phyloP scores from a whole-genome alignment of 2,329 filamentous ascomycete genomes.

The Elsinoe batatas region DNA sequence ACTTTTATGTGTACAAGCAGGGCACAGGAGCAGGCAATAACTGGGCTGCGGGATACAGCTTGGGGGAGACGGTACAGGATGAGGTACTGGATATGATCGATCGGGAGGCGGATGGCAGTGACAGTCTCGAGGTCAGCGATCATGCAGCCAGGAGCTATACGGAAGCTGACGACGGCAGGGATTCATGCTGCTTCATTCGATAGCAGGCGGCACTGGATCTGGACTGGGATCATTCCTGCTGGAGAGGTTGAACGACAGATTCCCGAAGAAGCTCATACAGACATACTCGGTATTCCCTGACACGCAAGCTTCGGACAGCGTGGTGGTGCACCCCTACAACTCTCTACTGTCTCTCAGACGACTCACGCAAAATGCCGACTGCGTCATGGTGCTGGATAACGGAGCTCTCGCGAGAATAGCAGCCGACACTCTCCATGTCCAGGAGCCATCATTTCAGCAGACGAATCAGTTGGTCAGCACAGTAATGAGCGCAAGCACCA shows the following conservation, averaged over 20 bases:
- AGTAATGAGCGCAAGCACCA: conserved; percentile 97
- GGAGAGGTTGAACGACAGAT: conserved; percentile 90
- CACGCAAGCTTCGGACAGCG: conserved; percentile 74
- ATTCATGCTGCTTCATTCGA: conserved; percentile 98
- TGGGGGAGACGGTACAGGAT: conserved; percentile 82
- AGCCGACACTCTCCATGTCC: conserved; percentile 85
- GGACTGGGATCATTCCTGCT: conserved; percentile 92
- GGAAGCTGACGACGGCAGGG: conserved; percentile 28
- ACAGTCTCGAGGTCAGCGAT: conserved; percentile 68
- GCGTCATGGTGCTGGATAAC: conserved; percentile 94
- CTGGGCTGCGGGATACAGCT: conserved; percentile 94
- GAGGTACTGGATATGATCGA: conserved; percentile 99
- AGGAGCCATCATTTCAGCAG: conserved; percentile 91
- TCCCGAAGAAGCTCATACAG: conserved; percentile 98
- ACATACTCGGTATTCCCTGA: conserved; percentile 98
- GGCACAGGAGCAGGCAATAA: conserved; percentile 94
- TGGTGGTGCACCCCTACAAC: conserved; percentile 98
- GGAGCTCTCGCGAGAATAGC: conserved; percentile 88
- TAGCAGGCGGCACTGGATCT: conserved; percentile 91
- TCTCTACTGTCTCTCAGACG: conserved; percentile 85
- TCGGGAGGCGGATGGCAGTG: conserved; percentile 92
- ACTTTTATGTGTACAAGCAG: conserved; percentile 94
- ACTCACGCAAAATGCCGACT: conserved; percentile 91
- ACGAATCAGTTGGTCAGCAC: conserved; percentile 94
- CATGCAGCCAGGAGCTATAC: background rate